Conservation (phyloP, 176 grass and related monocot genomes). For the Lolium perenne region DNA sequence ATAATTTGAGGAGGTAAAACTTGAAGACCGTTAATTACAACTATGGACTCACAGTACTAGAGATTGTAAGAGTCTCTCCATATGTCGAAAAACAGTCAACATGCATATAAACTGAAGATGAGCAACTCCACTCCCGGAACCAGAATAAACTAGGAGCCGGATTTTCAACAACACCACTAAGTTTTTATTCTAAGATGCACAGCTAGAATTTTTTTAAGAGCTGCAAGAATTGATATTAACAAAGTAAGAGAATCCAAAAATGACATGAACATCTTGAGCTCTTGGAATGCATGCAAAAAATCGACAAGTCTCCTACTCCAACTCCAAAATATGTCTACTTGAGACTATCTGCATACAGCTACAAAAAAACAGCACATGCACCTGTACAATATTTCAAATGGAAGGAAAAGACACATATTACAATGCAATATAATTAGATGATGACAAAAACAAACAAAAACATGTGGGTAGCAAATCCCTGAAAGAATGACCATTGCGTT, state of each 20-base stretch:
- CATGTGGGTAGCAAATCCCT: no score
- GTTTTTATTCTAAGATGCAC: not conserved
- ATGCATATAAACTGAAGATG: not conserved
- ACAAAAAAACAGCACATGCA: conserved; percentile 1
- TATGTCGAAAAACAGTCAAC: not conserved
- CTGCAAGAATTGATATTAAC: conserved; percentile 12
- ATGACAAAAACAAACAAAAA: conserved; percentile 13
- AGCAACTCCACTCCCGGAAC: not conserved
- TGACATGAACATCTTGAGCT: not conserved
- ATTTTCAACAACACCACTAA: not conserved
- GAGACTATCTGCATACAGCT: not conserved
- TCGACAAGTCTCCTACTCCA: not conserved
- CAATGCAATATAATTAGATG: conserved; percentile 18
- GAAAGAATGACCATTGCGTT: not conserved
- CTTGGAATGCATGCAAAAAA: conserved; percentile 9
- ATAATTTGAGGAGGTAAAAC: not conserved
- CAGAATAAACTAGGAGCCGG: not conserved
- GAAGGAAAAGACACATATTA: not conserved
- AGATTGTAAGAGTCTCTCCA: not conserved
- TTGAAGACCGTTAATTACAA: not conserved
- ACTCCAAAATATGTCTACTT: conserved; percentile 27
- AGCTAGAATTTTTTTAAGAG: not conserved
- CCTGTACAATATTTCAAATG: not conserved
- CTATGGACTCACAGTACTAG: not conserved
- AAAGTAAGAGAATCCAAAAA: conserved; percentile 25